A percentile compares a stretch with the other conserved stretches of the same genome.
These are phyloP conservation scores for Xerocomus amazonicus DNA, from an alignment of 1,284 basidiomycete genomes.

Conservation along the genomic window DNA sequence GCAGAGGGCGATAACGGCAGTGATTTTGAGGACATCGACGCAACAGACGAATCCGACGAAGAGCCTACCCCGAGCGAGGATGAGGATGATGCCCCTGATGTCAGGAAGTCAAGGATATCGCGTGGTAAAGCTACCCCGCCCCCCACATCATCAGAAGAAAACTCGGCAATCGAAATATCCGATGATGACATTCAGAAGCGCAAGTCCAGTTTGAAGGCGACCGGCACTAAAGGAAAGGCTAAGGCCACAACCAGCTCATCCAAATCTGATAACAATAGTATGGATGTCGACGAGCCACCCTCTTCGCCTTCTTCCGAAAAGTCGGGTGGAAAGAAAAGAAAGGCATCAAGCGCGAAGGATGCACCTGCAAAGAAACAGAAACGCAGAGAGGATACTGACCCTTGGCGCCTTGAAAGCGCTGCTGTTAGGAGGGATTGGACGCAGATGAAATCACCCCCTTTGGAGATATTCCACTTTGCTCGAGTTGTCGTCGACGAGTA, in stretches of 20 bases:
- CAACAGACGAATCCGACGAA: slow-evolving; percentile 19
- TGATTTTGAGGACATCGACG: slow-evolving; percentile 21
- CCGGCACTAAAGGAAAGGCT: slow-evolving; percentile 23
- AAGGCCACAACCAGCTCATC: slow-evolving; percentile 27
- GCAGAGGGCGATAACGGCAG: slow-evolving; percentile 19
- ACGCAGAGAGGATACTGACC: slow-evolving; percentile 64
- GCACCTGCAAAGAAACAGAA: slow-evolving; percentile 61
- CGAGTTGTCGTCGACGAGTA: slow-evolving; percentile 93
- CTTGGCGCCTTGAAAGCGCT: slow-evolving; percentile 72
- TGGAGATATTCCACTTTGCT: slow-evolving; percentile 91
- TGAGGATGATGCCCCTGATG: slow-evolving; percentile 24
- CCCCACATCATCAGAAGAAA: slow-evolving; percentile 30
- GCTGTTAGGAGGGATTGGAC: slow-evolving; percentile 73
- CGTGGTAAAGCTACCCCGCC: slow-evolving; percentile 30
- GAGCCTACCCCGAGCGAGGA: slow-evolving; percentile 18
- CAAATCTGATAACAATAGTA: slow-evolving; percentile 36
- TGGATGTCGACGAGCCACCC: slow-evolving; percentile 55
- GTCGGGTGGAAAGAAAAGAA: slow-evolving; percentile 50
- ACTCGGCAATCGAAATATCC: slow-evolving; percentile 19
- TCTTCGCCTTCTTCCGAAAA: slow-evolving; percentile 36
- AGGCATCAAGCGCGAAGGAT: slow-evolving; percentile 42
- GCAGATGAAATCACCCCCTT: slow-evolving; percentile 74
- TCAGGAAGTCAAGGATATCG: slow-evolving; percentile 19
- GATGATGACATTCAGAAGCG: slow-evolving; percentile 35
- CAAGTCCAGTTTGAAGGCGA: slow-evolving; percentile 31